Evolutionary conservation across 208 protist species (phyloP), one percentile per base, ranked within the genome.

Genomic region (Trichomonas gallinae): DNA sequence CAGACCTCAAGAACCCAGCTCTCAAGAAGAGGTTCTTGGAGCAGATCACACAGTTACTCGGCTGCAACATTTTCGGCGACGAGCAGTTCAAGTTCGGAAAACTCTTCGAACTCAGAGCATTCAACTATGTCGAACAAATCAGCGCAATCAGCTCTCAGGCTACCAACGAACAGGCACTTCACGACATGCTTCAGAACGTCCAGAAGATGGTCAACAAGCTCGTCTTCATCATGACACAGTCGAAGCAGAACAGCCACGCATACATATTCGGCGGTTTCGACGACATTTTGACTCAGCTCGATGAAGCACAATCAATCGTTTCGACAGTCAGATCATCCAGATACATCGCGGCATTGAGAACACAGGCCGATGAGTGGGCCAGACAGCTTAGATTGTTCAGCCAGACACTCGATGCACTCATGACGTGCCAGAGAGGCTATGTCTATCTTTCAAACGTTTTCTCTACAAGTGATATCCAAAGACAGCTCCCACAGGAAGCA

Each of bases 291-390:
- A 93, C 44, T 9, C 11, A 48, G 17, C 31, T 93, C 2, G 87
- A 93, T 51, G 87, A 93, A 93, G 87, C 87, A 40, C 87, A 93
- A 51, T 93, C 87, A 34, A 93, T 93, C 31, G 44, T 93, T 93
- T 17, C 87, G 13, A 93, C 87, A 38, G 44, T 93, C n/a, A 23
- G 87, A 51, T 93, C 87, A 51, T 93, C 87, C 13, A 23, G 44
- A 40, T 93, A 93, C 44, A 51, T 93, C 46, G 40, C 87, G n/a
- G 44, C 44, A 34, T 38, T 93, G 13, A 34, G 87, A 44, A 34
- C 34, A 21, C 87, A 97, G 46, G 97, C 98, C 8, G 97, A 97
- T 58, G 83, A 97, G 42, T 98, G 97, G 97, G 97, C 98, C 63
- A 42, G 96, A 38, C 51, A 63, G 45, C 91, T 98, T 10, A 72